Base-by-base conservation (phyloP, 2,329 filamentous ascomycete genomes). In the Rasamsonia emersonii region DNA sequence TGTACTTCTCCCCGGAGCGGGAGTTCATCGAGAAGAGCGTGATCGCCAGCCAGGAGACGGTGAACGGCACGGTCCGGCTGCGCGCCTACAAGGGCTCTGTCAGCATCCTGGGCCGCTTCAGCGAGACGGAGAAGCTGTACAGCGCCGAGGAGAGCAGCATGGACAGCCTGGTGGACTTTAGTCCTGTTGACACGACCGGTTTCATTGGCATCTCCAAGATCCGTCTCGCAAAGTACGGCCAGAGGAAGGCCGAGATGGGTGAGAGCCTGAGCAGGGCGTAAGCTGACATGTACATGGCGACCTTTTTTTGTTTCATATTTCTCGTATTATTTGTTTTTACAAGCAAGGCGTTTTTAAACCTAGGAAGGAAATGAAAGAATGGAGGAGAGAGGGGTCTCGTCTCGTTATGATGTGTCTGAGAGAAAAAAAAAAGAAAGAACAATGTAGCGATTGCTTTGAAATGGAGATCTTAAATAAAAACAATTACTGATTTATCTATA, bases 161-260 rank as follows among this genome's bases (percentile, higher is more conserved):
- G 78, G 81, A 86, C 53, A 75, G 76, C 44, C 71, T 83, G 43
- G 77, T 72, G 44, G 73, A 77, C 59, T 83, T 83, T 53, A 67
- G 67, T 45, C 77, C 79, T 11, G 64, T 64, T 38, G 78, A 81
- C 49, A 79, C 77, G 24, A 78, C 73, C 24, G 76, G 75, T 18
- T 80, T 80, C 62, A 77, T 60, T 49, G 55, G 51, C 38, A 54
- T 63, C 39, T 52, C 33, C 18, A 36, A 32, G 46, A 39, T 50
- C 35, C 30, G 42, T 33, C 30, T 31, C 2, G 30, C 25, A 9
- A 65, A 65, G 50, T 66, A 62, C 44, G 61, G 61, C 23, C 51
- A 53, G 44, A 47, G 47, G 44, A 61, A 61, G 50, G 50, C 48
- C 10, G 56, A 56, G 28, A 46, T 45, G 24, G 56, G 56, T 18